These are phyloP conservation scores for Ophiorrhiza pumila DNA, from an alignment of 257 asterid species.

Conservation along the genomic window DNA sequence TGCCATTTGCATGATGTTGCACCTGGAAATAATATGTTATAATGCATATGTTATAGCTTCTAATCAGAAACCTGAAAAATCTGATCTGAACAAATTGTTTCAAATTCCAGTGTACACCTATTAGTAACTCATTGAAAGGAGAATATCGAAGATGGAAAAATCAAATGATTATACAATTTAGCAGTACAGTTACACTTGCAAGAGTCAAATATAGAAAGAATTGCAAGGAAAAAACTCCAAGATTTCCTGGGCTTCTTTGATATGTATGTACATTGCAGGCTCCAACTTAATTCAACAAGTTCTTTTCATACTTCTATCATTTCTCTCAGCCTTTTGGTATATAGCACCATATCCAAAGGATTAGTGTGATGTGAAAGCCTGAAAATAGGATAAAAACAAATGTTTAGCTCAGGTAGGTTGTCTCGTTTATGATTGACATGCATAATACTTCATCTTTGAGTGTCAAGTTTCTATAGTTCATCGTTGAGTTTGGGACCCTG, in stretches of 20 bases:
- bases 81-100: background rate
- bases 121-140: background rate
- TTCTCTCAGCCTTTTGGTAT: background rate
- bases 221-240: background rate
- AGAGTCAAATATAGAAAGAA: background rate
- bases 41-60: background rate
- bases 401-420: slow-evolving; percentile 1
- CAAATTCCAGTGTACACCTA: background rate
- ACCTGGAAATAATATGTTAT: background rate
- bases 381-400: slow-evolving; percentile 6
- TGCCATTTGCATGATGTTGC: background rate
- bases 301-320: background rate
- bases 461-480: too few relatives aligned
- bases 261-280: too few relatives aligned
- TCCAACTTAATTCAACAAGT: background rate
- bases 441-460: background rate
- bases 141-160: background rate
- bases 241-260: background rate
- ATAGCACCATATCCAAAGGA: background rate
- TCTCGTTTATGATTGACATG: background rate
- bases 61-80: background rate
- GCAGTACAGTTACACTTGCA: background rate
- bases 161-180: background rate
- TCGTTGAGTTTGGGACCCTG: too few relatives aligned
- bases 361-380: slow-evolving; percentile 60